phyloP scores from a whole-genome alignment of 768 basidiomycete species.

The Russula sp. region DNA sequence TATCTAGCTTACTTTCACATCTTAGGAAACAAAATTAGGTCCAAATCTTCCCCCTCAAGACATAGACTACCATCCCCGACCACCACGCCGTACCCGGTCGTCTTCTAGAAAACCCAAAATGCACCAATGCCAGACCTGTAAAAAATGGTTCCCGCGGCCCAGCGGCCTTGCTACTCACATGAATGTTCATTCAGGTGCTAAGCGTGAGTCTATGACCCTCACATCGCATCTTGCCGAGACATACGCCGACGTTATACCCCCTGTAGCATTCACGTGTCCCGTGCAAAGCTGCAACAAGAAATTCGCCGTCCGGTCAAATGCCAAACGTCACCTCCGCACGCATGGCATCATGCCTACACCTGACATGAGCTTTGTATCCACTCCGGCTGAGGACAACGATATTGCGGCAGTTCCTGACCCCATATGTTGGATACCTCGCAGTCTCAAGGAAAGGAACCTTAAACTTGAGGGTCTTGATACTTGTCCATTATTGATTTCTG shows the following conservation, averaged over 20 bases:
- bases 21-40: slow-evolving; percentile 6
- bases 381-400: slow-evolving; percentile 36
- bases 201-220: slow-evolving; percentile 34
- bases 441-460: slow-evolving; percentile 28
- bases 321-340: slow-evolving; percentile 71
- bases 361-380: slow-evolving; percentile 40
- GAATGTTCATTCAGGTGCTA: slow-evolving; percentile 48
- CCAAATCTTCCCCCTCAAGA: slow-evolving; percentile 4
- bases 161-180: slow-evolving; percentile 48
- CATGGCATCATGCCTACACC: slow-evolving; percentile 54
- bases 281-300: slow-evolving; percentile 56
- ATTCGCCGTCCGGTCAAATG: slow-evolving; percentile 77
- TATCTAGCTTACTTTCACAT: slow-evolving; percentile 1
- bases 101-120: slow-evolving; percentile 38
- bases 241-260: not conserved
- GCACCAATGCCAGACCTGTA: slow-evolving; percentile 43
- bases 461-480: slow-evolving; percentile 27
- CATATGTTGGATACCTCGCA: slow-evolving; percentile 38
- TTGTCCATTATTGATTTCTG: slow-evolving; percentile 34
- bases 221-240: not conserved
- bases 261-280: slow-evolving; percentile 42
- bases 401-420: slow-evolving; percentile 26
- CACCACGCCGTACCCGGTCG: slow-evolving; percentile 9
- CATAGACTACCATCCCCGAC: not conserved
- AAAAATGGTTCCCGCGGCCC: slow-evolving; percentile 44